These are phyloP conservation scores for Omphalea diandra DNA, from an alignment of 441 rosid genomes.

Conservation along the genomic window DNA sequence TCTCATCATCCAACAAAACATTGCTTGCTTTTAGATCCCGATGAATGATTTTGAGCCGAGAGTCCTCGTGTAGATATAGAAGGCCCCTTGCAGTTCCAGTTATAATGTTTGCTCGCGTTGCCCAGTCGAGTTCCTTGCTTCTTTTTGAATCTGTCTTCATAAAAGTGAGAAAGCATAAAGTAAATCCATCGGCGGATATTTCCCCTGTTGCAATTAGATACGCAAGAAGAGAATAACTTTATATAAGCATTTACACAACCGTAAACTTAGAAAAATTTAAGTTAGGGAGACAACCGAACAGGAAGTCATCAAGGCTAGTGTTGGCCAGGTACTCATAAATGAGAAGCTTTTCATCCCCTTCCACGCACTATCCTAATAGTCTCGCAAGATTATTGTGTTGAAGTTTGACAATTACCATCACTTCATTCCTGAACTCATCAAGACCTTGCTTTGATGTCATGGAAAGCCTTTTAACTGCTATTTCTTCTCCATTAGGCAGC, in stretches of 20 bases:
- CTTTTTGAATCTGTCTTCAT: slow-evolving; percentile 29
- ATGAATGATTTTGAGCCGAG: slow-evolving; percentile 46
- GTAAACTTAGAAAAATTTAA: not conserved
- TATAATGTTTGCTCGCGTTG: slow-evolving; percentile 37
- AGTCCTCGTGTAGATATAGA: slow-evolving; percentile 47
- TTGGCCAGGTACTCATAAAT: slow-evolving; percentile 54
- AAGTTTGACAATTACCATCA: slow-evolving; percentile 46
- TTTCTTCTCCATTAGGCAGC: slow-evolving; percentile 36
- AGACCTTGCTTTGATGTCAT: slow-evolving; percentile 49
- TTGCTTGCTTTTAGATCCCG: slow-evolving; percentile 58
- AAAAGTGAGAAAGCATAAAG: not conserved
- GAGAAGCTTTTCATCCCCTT: slow-evolving; percentile 50
- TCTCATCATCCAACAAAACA: slow-evolving; percentile 43
- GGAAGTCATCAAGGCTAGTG: slow-evolving; percentile 43
- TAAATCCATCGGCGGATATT: not conserved
- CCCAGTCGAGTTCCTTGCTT: slow-evolving; percentile 34
- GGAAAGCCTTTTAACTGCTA: slow-evolving; percentile 59
- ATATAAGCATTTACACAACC: not conserved
- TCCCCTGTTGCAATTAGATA: not conserved
- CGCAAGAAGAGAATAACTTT: not conserved
- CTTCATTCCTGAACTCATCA: slow-evolving; percentile 55
- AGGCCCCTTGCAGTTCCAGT: slow-evolving; percentile 51
- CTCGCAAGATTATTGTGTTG: slow-evolving; percentile 59
- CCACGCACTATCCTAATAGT: slow-evolving; percentile 52
- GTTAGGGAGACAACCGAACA: slow-evolving; percentile 34